Conservation (phyloP, 2,329 filamentous ascomycete species). For the Ceratocystiopsis brevicomis region DNA sequence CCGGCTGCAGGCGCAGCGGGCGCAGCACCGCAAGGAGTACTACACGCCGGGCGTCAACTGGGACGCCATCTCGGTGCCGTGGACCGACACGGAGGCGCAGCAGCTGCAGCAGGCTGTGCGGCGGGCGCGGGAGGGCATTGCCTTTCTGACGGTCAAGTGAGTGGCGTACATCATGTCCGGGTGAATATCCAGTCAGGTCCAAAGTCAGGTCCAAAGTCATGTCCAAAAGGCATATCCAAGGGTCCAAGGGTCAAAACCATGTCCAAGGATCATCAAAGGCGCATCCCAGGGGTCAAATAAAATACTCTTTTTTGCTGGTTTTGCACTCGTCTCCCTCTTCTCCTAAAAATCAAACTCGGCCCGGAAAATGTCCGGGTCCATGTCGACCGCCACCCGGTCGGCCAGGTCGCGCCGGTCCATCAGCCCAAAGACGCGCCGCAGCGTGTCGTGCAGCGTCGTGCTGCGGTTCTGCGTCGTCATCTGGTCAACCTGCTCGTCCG, state of each 20-base stretch:
- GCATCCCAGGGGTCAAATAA: not conserved
- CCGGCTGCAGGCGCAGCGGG: slow-evolving; percentile 38
- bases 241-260: not conserved
- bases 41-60: slow-evolving; percentile 43
- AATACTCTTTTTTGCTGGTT: not conserved
- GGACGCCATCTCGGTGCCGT: slow-evolving; percentile 47
- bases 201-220: not conserved
- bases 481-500: slow-evolving; percentile 59
- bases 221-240: not conserved
- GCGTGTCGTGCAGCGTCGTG: slow-evolving; percentile 89
- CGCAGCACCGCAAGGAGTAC: slow-evolving; percentile 44
- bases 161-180: no score
- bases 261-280: no score
- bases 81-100: slow-evolving; percentile 49
- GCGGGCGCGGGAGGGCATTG: slow-evolving; percentile 41
- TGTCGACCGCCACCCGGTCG: slow-evolving; percentile 70
- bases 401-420: slow-evolving; percentile 82
- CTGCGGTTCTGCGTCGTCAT: slow-evolving; percentile 92
- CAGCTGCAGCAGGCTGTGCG: slow-evolving; percentile 36
- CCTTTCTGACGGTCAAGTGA: slow-evolving; percentile 46
- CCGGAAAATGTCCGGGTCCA: slow-evolving; percentile 79
- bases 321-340: not conserved
- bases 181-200: no score
- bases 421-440: slow-evolving; percentile 85
- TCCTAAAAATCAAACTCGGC: slow-evolving; percentile 67